Base-by-base conservation (phyloP, 1,284 basidiomycete genomes). In the Inonotus hispidus region DNA sequence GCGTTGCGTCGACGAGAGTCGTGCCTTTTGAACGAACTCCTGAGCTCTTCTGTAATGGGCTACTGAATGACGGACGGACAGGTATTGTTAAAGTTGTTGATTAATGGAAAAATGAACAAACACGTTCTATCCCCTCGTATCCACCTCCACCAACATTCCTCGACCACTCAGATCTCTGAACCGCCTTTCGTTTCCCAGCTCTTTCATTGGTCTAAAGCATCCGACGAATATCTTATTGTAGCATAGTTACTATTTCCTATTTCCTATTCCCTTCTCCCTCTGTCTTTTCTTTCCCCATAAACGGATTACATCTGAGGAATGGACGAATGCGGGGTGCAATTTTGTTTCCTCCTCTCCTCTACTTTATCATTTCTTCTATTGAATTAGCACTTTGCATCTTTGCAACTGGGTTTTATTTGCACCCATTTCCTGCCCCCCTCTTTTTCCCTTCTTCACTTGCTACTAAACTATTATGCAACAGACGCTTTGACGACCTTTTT, bases 21-120 rank as follows among this genome's bases (percentile, higher is more conserved):
- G 59, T 58, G n/a, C 59, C 54, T 21, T 64, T 64, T 32, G 63
- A 64, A 50, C 38, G 63, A 2, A 50, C 63, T 10, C 63, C 63
- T 27, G 37, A 37, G 47, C 54, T 60, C 10, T 63, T 63, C 27
- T 53, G 52, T 3, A 37, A 25, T 14, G 29, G 29, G n/a, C 4
- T 39, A 32, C 21, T 62, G 47, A 41, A 21, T 21, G 56, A 58
- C 2, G 62, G 62, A 14, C 27, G 58, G 21, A 63, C 62, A 23
- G 62, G 52, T 8, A 58, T 63, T 38, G 62, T 63, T n/a, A 19
- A 58, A 6, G 32, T 63, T 32, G 37, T 63, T 14, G 62, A 63
- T 41, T 60, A 39, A n/a, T 23, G 6, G 2, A 10, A 16, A 16
- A 19, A 21, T 37, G 27, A 23, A 32, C 41, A 21, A 19, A n/a